Percentiles rank a stretch among this genome's conserved stretches.
These are phyloP conservation scores for Recurvomyces mirabilis DNA, from an alignment of 495 filamentous ascomycete genomes.

Conservation along the genomic window DNA sequence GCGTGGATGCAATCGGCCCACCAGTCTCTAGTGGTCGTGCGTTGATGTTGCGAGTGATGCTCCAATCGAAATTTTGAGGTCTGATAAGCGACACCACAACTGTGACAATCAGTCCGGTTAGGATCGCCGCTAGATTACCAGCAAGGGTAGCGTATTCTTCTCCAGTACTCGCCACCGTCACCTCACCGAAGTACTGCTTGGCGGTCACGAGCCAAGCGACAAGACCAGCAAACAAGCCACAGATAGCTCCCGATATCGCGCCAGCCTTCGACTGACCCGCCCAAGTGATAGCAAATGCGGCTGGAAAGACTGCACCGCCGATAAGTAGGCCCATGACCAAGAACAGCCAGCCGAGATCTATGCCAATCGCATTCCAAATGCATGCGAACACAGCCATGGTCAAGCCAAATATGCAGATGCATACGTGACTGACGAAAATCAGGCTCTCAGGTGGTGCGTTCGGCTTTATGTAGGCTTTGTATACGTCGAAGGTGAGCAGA, in stretches of 20 bases:
- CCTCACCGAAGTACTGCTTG: constrained; percentile 18
- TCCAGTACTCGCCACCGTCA: constrained; percentile 19
- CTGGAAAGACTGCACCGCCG: constrained; percentile 25
- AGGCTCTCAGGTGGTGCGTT: constrained; percentile 17
- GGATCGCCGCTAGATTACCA: constrained; percentile 28
- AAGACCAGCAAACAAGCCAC: constrained; percentile 21
- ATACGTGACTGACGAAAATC: constrained; percentile 23
- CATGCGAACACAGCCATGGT: constrained; percentile 34
- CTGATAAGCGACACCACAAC: constrained; percentile 24
- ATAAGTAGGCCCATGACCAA: constrained; percentile 20
- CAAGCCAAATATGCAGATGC: constrained; percentile 28
- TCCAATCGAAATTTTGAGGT: constrained; percentile 28
- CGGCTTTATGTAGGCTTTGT: constrained; percentile 25
- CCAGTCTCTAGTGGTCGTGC: constrained; percentile 4
- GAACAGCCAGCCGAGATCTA: constrained; percentile 26
- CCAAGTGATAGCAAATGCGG: constrained; percentile 25
- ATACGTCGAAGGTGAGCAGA: constrained; percentile 25
- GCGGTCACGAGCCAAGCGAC: constrained; percentile 24
- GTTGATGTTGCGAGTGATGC: constrained; percentile 28
- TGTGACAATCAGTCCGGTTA: constrained; percentile 26
- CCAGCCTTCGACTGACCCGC: constrained; percentile 15
- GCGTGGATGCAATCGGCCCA: too few species aligned
- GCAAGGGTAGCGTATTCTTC: constrained; percentile 28
- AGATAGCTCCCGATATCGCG: constrained; percentile 19
- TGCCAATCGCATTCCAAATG: constrained; percentile 26